phyloP scores from a whole-genome alignment of 768 basidiomycete genomes.

The Rickenella mellea region DNA sequence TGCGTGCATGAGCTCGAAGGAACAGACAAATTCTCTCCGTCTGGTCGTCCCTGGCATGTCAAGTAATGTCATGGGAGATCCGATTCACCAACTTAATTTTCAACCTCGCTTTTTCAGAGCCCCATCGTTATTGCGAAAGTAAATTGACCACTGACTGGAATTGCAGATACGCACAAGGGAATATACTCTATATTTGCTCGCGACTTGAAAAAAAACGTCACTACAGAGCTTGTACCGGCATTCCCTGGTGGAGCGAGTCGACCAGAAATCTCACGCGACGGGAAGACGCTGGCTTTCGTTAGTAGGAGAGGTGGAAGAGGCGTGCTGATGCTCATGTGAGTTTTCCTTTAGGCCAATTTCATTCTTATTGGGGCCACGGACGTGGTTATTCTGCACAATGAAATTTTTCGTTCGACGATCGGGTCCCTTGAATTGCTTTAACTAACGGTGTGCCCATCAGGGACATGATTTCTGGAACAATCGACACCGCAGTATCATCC shows the following conservation, averaged over 20 bases:
- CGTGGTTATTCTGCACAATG: neutral
- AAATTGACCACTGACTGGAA: too few relatives aligned
- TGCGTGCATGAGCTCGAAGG: too few relatives aligned
- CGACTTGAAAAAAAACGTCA: conserved; percentile 48
- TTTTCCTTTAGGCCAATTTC: conserved; percentile 1
- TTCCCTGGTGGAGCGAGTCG: conserved; percentile 66
- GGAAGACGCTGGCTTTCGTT: conserved; percentile 64
- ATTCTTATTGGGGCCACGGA: neutral
- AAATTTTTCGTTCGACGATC: too few relatives aligned
- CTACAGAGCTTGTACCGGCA: conserved; percentile 42
- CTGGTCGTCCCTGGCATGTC: too few relatives aligned
- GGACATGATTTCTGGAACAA: conserved; percentile 56
- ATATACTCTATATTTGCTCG: conserved; percentile 64
- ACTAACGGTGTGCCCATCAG: conserved; percentile 21
- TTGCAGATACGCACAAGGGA: conserved; percentile 56
- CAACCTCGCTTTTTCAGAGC: too few relatives aligned
- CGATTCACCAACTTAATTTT: too few relatives aligned
- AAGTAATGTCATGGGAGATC: too few relatives aligned
- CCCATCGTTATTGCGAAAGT: too few relatives aligned
- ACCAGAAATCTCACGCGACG: conserved; percentile 61
- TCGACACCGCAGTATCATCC: conserved; percentile 58
- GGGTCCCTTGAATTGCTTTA: too few relatives aligned
- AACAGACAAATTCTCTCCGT: too few relatives aligned
- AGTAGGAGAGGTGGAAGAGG: conserved; percentile 66
- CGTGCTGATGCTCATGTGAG: conserved; percentile 61